Conservation (phyloP, 495 filamentous ascomycete genomes). For the Neurospora sp. region DNA sequence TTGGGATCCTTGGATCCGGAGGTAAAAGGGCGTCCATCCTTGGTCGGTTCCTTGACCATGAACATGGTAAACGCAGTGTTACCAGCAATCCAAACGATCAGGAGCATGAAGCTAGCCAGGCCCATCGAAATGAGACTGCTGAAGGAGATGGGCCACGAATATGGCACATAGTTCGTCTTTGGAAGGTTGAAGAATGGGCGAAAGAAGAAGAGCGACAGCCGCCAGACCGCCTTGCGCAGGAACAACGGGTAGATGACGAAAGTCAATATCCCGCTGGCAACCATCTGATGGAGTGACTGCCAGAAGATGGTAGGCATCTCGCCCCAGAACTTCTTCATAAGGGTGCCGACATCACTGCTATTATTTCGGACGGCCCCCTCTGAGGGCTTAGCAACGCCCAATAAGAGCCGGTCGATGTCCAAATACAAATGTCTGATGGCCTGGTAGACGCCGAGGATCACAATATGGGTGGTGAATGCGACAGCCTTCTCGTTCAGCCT, state of each 20-base stretch:
- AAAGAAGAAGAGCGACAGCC: conserved; percentile 54
- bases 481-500: conserved; percentile 82
- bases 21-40: conserved; percentile 74
- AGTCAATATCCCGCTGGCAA: conserved; percentile 36
- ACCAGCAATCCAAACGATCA: conserved; percentile 60
- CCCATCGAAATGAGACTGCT: conserved; percentile 50
- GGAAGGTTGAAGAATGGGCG: conserved; percentile 66
- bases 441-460: conserved; percentile 59
- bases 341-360: conserved; percentile 18
- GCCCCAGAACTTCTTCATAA: conserved; percentile 16
- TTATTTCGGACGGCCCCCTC: conserved; percentile 20
- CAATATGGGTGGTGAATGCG: conserved; percentile 63
- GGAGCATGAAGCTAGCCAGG: conserved; percentile 54
- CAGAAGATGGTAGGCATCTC: conserved; percentile 23
- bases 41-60: conserved; percentile 70
- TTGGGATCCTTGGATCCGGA: conserved; percentile 81
- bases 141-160: conserved; percentile 46
- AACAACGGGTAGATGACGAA: conserved; percentile 54
- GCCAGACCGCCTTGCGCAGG: conserved; percentile 55
- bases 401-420: conserved; percentile 62
- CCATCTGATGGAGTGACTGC: conserved; percentile 28
- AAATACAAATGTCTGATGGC: conserved; percentile 56
- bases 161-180: conserved; percentile 50
- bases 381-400: conserved; percentile 31
- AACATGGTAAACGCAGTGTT: conserved; percentile 70